phyloP scores from a whole-genome alignment of 1,284 basidiomycete genomes.

The Leccinum angustisporum region DNA sequence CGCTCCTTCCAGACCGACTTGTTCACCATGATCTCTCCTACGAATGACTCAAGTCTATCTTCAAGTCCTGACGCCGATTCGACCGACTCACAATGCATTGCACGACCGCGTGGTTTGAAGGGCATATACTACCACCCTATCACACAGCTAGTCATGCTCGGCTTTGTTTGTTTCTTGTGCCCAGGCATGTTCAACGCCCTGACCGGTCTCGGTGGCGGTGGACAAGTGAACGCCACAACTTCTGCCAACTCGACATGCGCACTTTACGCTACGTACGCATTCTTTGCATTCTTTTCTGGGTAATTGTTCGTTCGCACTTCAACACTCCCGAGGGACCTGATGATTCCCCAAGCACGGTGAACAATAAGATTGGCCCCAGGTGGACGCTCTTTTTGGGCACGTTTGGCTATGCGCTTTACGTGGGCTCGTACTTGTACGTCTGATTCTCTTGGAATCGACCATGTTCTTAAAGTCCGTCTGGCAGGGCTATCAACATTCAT shows the following conservation, averaged over 20 bases:
- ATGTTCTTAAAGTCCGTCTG: no score
- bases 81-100: constrained; percentile 6
- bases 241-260: constrained; percentile 40
- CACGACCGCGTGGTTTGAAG: constrained; percentile 24
- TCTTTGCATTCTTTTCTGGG: constrained; percentile 46
- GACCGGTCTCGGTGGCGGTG: constrained; percentile 40
- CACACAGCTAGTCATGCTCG: constrained; percentile 36
- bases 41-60: background rate
- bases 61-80: background rate
- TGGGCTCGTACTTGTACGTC: constrained; percentile 46
- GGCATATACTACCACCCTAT: constrained; percentile 35
- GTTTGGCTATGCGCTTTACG: constrained; percentile 51
- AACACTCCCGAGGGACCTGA: background rate
- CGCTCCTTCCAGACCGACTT: background rate
- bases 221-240: constrained; percentile 34
- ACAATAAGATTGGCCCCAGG: constrained; percentile 54
- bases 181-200: constrained; percentile 35
- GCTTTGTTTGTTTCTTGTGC: constrained; percentile 43
- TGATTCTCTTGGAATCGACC: no score
- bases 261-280: constrained; percentile 45
- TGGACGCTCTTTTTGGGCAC: constrained; percentile 55
- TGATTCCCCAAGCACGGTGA: constrained; percentile 40
- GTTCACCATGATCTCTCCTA: constrained; percentile 2
- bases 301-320: constrained; percentile 17
- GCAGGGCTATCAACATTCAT: constrained; percentile 38